phyloP scores from a whole-genome alignment of 2,329 filamentous ascomycete species.

The Colletotrichum sp. region DNA sequence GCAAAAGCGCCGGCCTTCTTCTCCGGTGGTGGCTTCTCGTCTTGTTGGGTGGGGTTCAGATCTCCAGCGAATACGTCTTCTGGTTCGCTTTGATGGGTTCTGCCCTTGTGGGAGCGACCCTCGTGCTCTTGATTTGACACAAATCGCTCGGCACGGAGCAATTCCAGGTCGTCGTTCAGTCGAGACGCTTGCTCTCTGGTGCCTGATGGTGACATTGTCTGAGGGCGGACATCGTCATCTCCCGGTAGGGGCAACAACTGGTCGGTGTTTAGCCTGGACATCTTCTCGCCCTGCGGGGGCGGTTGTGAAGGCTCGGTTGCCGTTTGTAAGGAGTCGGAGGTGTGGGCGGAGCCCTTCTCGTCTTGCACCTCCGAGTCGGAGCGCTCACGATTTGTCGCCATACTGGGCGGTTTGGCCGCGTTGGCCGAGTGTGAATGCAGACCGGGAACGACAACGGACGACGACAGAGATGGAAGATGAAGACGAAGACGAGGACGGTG shows the following conservation, averaged over 20 bases:
- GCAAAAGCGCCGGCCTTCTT: constrained; percentile 29
- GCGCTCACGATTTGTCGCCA: constrained; percentile 7
- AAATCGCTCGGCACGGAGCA: constrained; percentile 51
- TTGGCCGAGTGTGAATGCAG: neutral
- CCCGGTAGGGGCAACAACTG: neutral
- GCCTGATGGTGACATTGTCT: neutral
- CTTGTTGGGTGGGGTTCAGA: constrained; percentile 19
- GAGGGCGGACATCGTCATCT: neutral
- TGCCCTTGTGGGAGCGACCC: constrained; percentile 29
- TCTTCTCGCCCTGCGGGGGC: neutral
- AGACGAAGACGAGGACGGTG: neutral
- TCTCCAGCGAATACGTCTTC: constrained; percentile 48
- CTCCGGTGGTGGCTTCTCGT: constrained; percentile 13
- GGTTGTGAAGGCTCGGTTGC: constrained; percentile 5
- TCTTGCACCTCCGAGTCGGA: constrained; percentile 22
- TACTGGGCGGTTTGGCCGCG: neutral
- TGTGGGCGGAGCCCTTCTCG: constrained; percentile 22
- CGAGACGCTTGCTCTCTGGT: constrained; percentile 37
- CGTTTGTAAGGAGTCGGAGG: constrained; percentile 18
- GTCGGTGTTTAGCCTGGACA: constrained; percentile 1
- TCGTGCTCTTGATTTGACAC: constrained; percentile 49
- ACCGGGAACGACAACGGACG: neutral
- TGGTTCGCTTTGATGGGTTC: constrained; percentile 38
- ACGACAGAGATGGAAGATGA: neutral
- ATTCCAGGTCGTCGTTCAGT: constrained; percentile 53